Conservation (phyloP, 192 early-diverging fungal species). For the Backusella tuberculispora region DNA sequence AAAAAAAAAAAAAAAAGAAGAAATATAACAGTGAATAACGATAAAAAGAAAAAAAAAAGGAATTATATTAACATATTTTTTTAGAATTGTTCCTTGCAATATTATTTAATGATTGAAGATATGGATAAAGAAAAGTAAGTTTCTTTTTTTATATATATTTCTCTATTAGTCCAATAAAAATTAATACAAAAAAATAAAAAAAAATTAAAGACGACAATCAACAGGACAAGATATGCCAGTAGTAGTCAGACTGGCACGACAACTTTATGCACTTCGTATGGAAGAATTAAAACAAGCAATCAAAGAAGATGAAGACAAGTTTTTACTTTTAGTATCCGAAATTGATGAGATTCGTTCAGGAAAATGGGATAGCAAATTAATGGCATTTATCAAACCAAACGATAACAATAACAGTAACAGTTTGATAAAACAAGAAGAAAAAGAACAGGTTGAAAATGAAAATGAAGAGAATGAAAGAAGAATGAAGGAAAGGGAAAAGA, state of each 20-base stretch:
- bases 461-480: not conserved
- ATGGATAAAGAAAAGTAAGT: constrained; percentile 46
- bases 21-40: not conserved
- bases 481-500: not conserved
- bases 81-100: constrained; percentile 55
- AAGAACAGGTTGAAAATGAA: not conserved
- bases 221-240: constrained; percentile 48
- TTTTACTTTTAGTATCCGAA: constrained; percentile 56
- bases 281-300: constrained; percentile 59
- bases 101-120: constrained; percentile 50
- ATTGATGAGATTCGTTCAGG: constrained; percentile 66
- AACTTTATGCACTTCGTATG: constrained; percentile 63
- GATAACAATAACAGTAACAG: not conserved
- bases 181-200: not conserved
- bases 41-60: not conserved
- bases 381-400: not conserved
- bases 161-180: not conserved
- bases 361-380: constrained; percentile 47
- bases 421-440: not conserved
- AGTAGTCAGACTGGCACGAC: constrained; percentile 60
- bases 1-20: constrained; percentile 17
- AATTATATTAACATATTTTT: not conserved
- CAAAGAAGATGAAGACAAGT: constrained; percentile 54
- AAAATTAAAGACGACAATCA: not conserved
- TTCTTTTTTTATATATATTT: not conserved